Conservation (phyloP, 257 asterid species). For the Solanum sitiens region DNA sequence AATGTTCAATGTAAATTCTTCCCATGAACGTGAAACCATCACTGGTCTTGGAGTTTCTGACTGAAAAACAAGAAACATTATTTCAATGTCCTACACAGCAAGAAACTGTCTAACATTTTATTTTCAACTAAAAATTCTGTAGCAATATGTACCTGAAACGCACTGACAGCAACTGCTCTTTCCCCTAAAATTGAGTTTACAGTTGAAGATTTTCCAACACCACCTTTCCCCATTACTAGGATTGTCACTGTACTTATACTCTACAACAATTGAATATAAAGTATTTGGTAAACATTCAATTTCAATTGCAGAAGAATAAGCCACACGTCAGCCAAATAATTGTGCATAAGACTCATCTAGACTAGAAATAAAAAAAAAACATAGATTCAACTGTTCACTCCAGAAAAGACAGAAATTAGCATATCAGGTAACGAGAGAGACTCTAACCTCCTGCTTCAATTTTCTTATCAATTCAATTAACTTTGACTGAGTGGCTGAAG, state of each 20-base stretch:
- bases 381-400: neutral
- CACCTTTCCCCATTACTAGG: slow-evolving; percentile 96
- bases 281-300: neutral
- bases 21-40: slow-evolving; percentile 80
- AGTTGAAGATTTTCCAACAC: slow-evolving; percentile 96
- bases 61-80: slow-evolving; percentile 24
- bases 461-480: slow-evolving; percentile 66
- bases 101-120: neutral
- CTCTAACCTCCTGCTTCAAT: slow-evolving; percentile 61
- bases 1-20: slow-evolving; percentile 73
- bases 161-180: slow-evolving; percentile 84
- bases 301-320: neutral
- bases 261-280: slow-evolving; percentile 18
- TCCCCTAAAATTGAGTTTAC: slow-evolving; percentile 86
- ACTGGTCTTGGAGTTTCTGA: slow-evolving; percentile 92
- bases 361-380: neutral
- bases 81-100: neutral
- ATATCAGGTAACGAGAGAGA: neutral
- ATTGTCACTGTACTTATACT: slow-evolving; percentile 64
- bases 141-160: slow-evolving; percentile 63
- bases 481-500: slow-evolving; percentile 82
- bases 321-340: neutral
- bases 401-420: neutral
- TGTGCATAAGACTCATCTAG: neutral
- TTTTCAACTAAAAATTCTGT: neutral